phyloP scores from a whole-genome alignment of 1,284 basidiomycete genomes.

The Papiliotrema nemorosa region DNA sequence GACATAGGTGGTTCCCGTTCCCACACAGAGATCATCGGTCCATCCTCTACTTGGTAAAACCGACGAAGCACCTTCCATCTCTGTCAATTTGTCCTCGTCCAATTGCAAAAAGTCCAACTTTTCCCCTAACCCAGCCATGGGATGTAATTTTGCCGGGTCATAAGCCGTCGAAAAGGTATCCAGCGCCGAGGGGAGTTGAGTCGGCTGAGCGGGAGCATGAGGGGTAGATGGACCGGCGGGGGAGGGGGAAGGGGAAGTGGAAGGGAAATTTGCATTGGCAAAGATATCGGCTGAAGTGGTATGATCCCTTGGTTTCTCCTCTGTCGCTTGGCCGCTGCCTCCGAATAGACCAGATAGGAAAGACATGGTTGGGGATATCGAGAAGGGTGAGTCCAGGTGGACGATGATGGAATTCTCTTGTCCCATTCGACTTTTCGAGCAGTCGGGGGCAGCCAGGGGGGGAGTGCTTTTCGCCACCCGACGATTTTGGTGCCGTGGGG shows the following conservation, averaged over 20 bases:
- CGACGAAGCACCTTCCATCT: slow-evolving; percentile 77
- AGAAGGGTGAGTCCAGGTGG: slow-evolving; percentile 1
- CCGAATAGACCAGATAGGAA: slow-evolving; percentile 45
- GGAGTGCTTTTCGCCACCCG: slow-evolving; percentile 1
- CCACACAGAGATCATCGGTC: slow-evolving; percentile 99
- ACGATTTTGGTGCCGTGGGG: too few species aligned
- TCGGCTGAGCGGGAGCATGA: slow-evolving; percentile 7
- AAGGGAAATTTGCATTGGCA: slow-evolving; percentile 38
- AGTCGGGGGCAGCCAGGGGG: not conserved
- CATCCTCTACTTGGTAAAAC: slow-evolving; percentile 91
- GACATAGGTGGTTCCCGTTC: slow-evolving; percentile 97
- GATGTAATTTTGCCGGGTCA: slow-evolving; percentile 85
- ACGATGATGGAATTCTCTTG: not conserved
- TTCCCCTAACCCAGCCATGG: slow-evolving; percentile 73
- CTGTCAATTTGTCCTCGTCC: slow-evolving; percentile 87
- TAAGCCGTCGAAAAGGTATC: slow-evolving; percentile 79
- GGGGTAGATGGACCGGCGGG: slow-evolving; percentile 17
- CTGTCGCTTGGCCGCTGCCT: slow-evolving; percentile 9
- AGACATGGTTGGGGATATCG: slow-evolving; percentile 31
- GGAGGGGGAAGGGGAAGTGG: slow-evolving; percentile 16
- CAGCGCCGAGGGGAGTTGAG: slow-evolving; percentile 58
- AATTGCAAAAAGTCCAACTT: slow-evolving; percentile 88
- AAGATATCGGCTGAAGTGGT: slow-evolving; percentile 44
- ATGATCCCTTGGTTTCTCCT: slow-evolving; percentile 18
- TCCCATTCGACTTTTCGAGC: too few species aligned